Percentiles rank a stretch among this genome's conserved stretches.
Conservation (phyloP, 2,329 filamentous ascomycete genomes). For the Trichoderma polysporum region DNA sequence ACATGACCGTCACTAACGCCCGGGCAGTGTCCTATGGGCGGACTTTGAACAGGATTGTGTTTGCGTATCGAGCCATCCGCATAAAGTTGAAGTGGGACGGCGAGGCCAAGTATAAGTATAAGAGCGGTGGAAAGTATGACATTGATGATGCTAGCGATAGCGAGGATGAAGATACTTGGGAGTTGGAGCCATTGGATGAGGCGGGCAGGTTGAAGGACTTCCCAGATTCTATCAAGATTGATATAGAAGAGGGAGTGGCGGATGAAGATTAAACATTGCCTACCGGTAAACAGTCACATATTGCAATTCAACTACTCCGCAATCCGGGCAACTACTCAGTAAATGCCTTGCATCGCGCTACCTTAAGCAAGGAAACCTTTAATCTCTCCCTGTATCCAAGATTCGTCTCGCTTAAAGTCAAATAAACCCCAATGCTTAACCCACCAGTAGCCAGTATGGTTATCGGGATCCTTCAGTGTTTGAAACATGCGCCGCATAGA, state of each 20-base stretch:
- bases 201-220: neutral
- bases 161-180: neutral
- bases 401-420: neutral
- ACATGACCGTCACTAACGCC: neutral
- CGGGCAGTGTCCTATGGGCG: neutral
- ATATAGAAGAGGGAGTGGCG: neutral
- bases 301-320: no score
- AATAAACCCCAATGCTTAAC: neutral
- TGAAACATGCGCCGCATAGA: neutral
- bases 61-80: neutral
- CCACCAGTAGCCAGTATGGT: neutral
- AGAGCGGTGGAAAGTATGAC: neutral
- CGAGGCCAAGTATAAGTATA: neutral
- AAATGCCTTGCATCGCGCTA: neutral
- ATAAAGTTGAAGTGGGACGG: neutral
- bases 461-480: neutral
- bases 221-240: neutral
- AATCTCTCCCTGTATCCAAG: neutral
- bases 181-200: neutral
- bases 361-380: neutral
- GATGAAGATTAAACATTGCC: no score
- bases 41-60: neutral
- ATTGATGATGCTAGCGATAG: neutral
- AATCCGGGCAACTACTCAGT: no score
- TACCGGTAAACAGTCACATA: no score